Evolutionary conservation across 768 basidiomycete genomes (phyloP).

Genomic region (Tylopilus sp.): DNA sequence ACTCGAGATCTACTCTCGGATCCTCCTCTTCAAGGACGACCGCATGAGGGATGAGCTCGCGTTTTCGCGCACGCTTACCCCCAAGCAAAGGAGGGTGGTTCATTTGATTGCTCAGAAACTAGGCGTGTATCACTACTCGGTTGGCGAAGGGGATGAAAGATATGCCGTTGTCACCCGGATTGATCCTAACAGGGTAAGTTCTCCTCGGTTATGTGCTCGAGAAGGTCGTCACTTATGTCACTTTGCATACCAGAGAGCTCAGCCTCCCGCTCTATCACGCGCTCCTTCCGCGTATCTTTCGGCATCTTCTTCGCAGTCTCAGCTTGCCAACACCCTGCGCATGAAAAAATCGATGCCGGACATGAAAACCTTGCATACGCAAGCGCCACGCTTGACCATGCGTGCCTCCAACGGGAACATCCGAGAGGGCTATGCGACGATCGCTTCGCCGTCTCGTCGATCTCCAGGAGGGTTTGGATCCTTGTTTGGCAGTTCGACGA

Average conservation of each 20-base stretch:
- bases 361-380: slow-evolving; percentile 81
- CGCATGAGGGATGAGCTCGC: slow-evolving; percentile 96
- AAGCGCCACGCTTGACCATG: slow-evolving; percentile 73
- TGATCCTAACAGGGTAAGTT: slow-evolving; percentile 74
- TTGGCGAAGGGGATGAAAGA: slow-evolving; percentile 89
- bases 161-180: slow-evolving; percentile 93
- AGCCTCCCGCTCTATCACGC: slow-evolving; percentile 64
- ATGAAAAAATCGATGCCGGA: slow-evolving; percentile 99
- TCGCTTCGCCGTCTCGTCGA: slow-evolving; percentile 78
- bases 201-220: slow-evolving; percentile 17
- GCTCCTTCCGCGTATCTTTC: slow-evolving; percentile 79
- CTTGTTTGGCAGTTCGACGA: slow-evolving; percentile 45
- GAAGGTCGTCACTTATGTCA: slow-evolving; percentile 14
- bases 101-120: slow-evolving; percentile 96
- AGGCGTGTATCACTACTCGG: slow-evolving; percentile 90
- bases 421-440: slow-evolving; percentile 81
- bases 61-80: slow-evolving; percentile 82
- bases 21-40: slow-evolving; percentile 96
- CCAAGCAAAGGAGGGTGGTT: slow-evolving; percentile 87
- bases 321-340: slow-evolving; percentile 56
- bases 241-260: slow-evolving; percentile 34
- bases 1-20: slow-evolving; percentile 94
- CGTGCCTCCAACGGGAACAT: slow-evolving; percentile 89
- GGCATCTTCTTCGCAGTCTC: slow-evolving; percentile 44
- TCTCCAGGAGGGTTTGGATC: slow-evolving; percentile 67